phyloP scores from a whole-genome alignment of 768 basidiomycete species.

The Lentinula sp. region DNA sequence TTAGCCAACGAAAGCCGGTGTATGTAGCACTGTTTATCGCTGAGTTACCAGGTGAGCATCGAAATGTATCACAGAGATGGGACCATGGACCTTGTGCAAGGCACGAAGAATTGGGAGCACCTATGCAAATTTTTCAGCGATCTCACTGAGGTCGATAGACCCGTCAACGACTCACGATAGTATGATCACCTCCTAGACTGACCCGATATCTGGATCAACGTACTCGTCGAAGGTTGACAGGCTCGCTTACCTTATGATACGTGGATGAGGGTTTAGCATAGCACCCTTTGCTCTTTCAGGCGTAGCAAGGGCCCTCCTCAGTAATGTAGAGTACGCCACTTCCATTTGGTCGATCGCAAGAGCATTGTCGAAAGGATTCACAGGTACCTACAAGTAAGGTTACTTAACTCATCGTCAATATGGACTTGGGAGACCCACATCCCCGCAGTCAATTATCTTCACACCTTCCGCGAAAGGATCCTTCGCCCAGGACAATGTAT shows the following conservation, averaged over 20 bases:
- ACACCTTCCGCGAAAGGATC: conserved; percentile 57
- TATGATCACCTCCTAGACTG: conserved; percentile 85
- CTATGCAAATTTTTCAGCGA: conserved; percentile 27
- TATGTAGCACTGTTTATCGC: background rate
- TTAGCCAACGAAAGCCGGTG: no score
- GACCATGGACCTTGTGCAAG: conserved; percentile 73
- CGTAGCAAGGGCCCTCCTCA: conserved; percentile 49
- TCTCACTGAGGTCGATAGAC: background rate
- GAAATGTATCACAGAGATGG: conserved; percentile 79
- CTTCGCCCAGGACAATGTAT: conserved; percentile 66
- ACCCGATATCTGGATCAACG: background rate
- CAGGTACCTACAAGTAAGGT: conserved; percentile 49
- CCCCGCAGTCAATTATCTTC: conserved; percentile 78
- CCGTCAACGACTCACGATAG: conserved; percentile 47
- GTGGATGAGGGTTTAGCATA: conserved; percentile 43
- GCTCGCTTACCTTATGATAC: conserved; percentile 52
- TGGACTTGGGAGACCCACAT: conserved; percentile 37
- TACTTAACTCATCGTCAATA: background rate
- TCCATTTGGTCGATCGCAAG: conserved; percentile 85
- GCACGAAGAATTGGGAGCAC: conserved; percentile 81
- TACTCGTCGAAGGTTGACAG: background rate
- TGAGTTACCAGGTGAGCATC: conserved; percentile 48
- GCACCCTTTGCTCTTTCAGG: background rate
- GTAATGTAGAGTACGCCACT: conserved; percentile 73
- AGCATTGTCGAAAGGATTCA: conserved; percentile 76